These are phyloP conservation scores for Brassica carinata DNA, from an alignment of 345 rosid species.

Conservation along the genomic window DNA sequence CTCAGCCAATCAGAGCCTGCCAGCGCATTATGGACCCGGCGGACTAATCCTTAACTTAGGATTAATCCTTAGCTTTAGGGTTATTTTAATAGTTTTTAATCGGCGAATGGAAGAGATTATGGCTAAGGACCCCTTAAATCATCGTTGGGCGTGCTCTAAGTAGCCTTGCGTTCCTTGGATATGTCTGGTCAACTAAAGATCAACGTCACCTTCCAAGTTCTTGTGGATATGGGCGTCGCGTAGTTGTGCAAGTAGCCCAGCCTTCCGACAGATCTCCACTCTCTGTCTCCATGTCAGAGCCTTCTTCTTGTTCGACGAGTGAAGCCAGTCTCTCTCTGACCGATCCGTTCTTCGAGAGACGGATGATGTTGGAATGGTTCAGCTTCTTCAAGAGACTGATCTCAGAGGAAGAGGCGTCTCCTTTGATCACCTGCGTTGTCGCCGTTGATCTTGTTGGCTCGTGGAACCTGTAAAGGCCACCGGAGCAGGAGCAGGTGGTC, in stretches of 20 bases:
- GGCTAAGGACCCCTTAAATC: too few relatives aligned
- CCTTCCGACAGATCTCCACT: slow-evolving; percentile 72
- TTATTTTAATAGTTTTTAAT: too few relatives aligned
- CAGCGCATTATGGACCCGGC: too few relatives aligned
- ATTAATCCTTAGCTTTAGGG: too few relatives aligned
- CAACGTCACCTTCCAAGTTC: slow-evolving; percentile 67
- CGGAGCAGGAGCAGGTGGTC: too few relatives aligned
- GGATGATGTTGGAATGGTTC: too few relatives aligned
- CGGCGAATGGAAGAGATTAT: too few relatives aligned
- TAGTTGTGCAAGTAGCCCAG: slow-evolving; percentile 83
- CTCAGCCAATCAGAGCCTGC: too few relatives aligned
- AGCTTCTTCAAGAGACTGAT: slow-evolving; percentile 76
- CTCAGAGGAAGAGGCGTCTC: slow-evolving; percentile 67
- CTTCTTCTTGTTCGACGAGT: slow-evolving; percentile 31
- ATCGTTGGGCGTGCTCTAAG: too few relatives aligned
- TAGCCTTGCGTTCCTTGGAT: slow-evolving; percentile 87
- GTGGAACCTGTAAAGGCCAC: slow-evolving; percentile 57
- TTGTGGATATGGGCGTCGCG: slow-evolving; percentile 78
- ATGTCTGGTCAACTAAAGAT: slow-evolving; percentile 68
- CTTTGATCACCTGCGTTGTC: slow-evolving; percentile 82
- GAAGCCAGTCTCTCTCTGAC: too few relatives aligned
- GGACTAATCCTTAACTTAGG: too few relatives aligned
- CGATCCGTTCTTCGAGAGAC: too few relatives aligned
- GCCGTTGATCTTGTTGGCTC: slow-evolving; percentile 71
- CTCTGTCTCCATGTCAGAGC: slow-evolving; percentile 81